These are phyloP conservation scores for Phytopythium boreale DNA, from an alignment of 352 stramenopile genomes.

Conservation along the genomic window DNA sequence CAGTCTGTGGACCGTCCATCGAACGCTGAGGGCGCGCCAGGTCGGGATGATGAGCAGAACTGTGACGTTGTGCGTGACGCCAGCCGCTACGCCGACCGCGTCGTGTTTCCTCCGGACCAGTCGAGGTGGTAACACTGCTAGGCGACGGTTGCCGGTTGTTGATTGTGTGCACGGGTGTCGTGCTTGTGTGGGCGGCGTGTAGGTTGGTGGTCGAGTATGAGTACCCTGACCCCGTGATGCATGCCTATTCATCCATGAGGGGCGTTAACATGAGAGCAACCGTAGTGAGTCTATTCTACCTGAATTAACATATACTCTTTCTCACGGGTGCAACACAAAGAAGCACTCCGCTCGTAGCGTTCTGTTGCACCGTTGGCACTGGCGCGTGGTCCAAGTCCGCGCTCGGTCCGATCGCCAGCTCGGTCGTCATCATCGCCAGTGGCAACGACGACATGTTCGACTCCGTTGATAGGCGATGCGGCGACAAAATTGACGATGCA, in stretches of 20 bases:
- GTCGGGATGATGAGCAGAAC: not conserved
- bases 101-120: not conserved
- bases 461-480: not conserved
- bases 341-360: not conserved
- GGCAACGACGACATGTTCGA: not conserved
- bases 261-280: not conserved
- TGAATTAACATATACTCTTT: not conserved
- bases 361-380: not conserved
- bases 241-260: not conserved
- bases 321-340: not conserved
- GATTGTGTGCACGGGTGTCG: not conserved
- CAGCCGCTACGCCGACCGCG: not conserved
- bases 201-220: not conserved
- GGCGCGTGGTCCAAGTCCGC: not conserved
- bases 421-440: not conserved
- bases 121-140: not conserved
- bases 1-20: not conserved
- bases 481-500: not conserved
- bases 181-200: not conserved
- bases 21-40: not conserved
- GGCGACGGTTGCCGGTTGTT: no score
- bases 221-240: not conserved
- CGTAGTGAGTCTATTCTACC: not conserved
- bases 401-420: constrained; percentile 1
- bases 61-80: not conserved